phyloP scores from a whole-genome alignment of 768 basidiomycete species.

The Termitomyces heimii region DNA sequence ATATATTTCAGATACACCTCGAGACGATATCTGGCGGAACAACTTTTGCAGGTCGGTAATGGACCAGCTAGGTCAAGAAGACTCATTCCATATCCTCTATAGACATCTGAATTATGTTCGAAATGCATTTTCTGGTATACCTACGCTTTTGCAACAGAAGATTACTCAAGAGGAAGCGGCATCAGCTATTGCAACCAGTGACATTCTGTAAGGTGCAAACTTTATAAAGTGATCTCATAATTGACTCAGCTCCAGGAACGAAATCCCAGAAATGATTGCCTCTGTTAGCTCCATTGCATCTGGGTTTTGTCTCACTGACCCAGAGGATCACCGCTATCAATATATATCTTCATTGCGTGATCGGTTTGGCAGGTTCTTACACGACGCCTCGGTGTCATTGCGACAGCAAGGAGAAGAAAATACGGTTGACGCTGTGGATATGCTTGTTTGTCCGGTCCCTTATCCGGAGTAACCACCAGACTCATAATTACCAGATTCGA shows the following conservation, averaged over 20 bases:
- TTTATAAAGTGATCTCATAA: not conserved
- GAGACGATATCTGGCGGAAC: constrained; percentile 71
- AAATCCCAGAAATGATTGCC: constrained; percentile 75
- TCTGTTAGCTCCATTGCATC: constrained; percentile 53
- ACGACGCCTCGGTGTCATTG: constrained; percentile 61
- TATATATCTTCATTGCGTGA: constrained; percentile 51
- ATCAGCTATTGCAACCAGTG: constrained; percentile 43
- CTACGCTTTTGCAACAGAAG: constrained; percentile 54
- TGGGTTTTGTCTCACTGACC: constrained; percentile 64
- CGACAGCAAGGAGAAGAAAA: constrained; percentile 74
- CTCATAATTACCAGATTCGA: constrained; percentile 38
- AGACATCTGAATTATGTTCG: constrained; percentile 70
- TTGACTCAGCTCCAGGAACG: constrained; percentile 33
- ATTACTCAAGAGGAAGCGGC: constrained; percentile 43
- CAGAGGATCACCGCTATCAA: constrained; percentile 56
- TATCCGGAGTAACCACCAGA: not conserved
- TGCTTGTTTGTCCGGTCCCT: constrained; percentile 41
- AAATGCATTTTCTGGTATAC: constrained; percentile 70
- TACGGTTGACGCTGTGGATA: constrained; percentile 74
- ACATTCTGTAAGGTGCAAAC: constrained; percentile 52
- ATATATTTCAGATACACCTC: constrained; percentile 28
- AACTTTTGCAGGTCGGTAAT: constrained; percentile 71
- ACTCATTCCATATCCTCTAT: not conserved
- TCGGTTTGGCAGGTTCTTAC: constrained; percentile 66
- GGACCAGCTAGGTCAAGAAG: not conserved